These are phyloP conservation scores for Polyporus tsugae DNA, from an alignment of 1,284 basidiomycete species.

Conservation along the genomic window DNA sequence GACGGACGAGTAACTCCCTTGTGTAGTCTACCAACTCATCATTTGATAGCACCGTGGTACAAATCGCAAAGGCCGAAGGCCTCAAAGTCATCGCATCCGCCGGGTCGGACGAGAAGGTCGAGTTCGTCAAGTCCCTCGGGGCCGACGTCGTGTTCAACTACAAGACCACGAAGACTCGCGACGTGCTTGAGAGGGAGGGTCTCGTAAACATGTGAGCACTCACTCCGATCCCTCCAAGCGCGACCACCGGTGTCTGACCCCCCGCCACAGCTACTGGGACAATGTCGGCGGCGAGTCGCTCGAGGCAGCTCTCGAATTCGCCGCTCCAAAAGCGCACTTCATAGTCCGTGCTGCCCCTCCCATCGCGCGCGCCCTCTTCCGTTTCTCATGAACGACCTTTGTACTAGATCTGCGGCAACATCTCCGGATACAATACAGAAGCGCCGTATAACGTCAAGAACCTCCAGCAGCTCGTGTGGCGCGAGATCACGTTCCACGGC, in stretches of 20 bases:
- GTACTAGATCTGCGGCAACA: conserved; percentile 42
- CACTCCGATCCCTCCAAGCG: not conserved
- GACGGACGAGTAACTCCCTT: no score
- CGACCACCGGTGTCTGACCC: not conserved
- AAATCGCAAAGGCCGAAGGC: conserved; percentile 71
- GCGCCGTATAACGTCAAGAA: conserved; percentile 42
- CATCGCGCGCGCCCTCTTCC: not conserved
- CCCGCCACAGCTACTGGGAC: conserved; percentile 51
- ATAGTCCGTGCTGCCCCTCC: conserved; percentile 50
- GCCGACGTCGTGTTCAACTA: conserved; percentile 80
- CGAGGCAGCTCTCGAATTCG: conserved; percentile 58
- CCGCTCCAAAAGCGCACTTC: conserved; percentile 60
- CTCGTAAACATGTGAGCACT: conserved; percentile 55
- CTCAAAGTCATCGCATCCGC: conserved; percentile 78
- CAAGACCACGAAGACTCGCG: conserved; percentile 59
- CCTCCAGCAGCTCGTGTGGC: conserved; percentile 51
- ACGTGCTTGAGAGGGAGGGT: conserved; percentile 64
- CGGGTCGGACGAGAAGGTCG: conserved; percentile 73
- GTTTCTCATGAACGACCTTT: not conserved
- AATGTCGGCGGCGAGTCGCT: conserved; percentile 73
- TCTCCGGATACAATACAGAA: conserved; percentile 44
- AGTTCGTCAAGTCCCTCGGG: conserved; percentile 66
- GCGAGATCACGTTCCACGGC: conserved; percentile 64
- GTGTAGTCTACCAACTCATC: no score
- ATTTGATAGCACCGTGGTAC: conserved; percentile 50